Evolutionary conservation across 1,284 basidiomycete genomes (phyloP).

Genomic region (Ganoderma boninense): DNA sequence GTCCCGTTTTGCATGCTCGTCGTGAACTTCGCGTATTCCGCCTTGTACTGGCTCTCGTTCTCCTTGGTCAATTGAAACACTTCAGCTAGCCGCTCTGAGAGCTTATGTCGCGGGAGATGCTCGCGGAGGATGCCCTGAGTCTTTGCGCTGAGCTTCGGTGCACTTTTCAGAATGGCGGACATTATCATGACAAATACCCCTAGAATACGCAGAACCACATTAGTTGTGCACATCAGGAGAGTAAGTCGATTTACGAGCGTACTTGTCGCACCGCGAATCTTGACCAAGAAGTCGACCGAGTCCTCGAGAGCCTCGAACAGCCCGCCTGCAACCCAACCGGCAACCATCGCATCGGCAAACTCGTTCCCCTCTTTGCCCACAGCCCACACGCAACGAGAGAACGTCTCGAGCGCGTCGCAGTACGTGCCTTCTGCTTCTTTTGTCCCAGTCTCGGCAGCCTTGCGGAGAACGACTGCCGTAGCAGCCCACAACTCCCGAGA

Average conservation of each 20-base stretch:
- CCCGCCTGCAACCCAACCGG: constrained; percentile 8
- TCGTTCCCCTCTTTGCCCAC: constrained; percentile 4
- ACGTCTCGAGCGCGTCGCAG: constrained; percentile 7
- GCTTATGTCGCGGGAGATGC: constrained; percentile 11
- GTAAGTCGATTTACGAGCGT: neutral
- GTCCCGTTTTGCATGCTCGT: constrained; percentile 2
- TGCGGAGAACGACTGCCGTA: constrained; percentile 1
- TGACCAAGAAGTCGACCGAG: constrained; percentile 6
- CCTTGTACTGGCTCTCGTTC: neutral
- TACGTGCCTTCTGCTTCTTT: constrained; percentile 8
- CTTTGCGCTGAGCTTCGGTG: constrained; percentile 4
- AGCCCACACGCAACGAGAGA: neutral
- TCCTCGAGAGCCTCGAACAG: constrained; percentile 16
- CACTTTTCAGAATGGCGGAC: neutral
- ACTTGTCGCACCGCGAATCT: constrained; percentile 8
- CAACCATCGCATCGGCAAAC: constrained; percentile 6
- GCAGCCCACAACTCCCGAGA: constrained; percentile 12
- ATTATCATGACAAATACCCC: constrained; percentile 4
- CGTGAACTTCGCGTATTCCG: constrained; percentile 5
- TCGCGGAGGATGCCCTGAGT: constrained; percentile 8
- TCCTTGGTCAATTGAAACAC: neutral
- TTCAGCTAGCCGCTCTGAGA: neutral
- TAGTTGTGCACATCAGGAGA: neutral
- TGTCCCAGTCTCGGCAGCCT: constrained; percentile 5
- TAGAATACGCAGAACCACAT: neutral